Base-by-base conservation (phyloP, 176 grass and related monocot genomes). In the Hordeum marinum region DNA sequence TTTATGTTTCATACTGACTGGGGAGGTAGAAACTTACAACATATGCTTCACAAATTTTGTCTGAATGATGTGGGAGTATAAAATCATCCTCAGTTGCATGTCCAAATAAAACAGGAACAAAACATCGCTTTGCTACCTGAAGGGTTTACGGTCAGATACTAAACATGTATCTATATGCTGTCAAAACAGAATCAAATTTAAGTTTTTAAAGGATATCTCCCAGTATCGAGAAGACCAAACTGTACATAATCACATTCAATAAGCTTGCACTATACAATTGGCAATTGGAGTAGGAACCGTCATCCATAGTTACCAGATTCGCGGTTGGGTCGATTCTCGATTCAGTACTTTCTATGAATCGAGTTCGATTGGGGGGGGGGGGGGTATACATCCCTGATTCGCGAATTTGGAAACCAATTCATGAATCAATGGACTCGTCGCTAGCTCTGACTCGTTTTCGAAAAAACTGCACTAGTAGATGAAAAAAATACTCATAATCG, bases 31-130 rank as follows among this genome's bases (percentile, higher is more conserved):
- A 79, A 52, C 91, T 92, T 91, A 99, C 96, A 61, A 87, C 80
- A 82, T 99, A 99, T 63, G 93, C 85, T 87, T 96, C 90, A 84
- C 84, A 94, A 72, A 99, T 96, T 41, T 84, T 89, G 62, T 96
- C 91, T 79, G 96, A 99, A 94, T 99, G 96, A 78, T 94, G 93
- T 9, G 93, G 96, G 48, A 77, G 91, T 90, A 99, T 99, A 88
- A 96, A 99, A 88, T 99, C 96, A 89, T 99, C 96, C 68, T 96
- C 96, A 87, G 81, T 90, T 35, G 86, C 96, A 89, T 99, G 96
- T 39, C 96, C 96, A 82, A 99, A 92, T 79, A 99, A 92, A 82
- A 84, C 90, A 68, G 93, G 96, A 85, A 99, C 93, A 41, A 99
- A 99, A 78, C 96, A 92, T 61, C 78, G 80, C 70, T 96, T 94